Evolutionary conservation across 192 early-diverging fungal genomes (phyloP).

Genomic region (Oehlia diaphana): DNA sequence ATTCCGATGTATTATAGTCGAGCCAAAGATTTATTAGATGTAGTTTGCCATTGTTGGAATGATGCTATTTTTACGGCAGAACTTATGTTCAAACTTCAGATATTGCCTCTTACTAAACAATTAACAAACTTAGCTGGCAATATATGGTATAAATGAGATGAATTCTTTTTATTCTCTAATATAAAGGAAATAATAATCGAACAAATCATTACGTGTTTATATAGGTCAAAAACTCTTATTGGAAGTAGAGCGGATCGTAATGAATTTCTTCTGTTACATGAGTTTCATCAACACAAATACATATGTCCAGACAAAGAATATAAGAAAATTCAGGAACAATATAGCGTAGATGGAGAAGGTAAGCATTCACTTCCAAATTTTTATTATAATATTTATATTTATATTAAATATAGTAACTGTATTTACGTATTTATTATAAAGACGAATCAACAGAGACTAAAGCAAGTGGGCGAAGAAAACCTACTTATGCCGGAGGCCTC

Average conservation of each 20-base stretch:
- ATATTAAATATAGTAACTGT: neutral
- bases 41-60: constrained; percentile 78
- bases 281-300: constrained; percentile 90
- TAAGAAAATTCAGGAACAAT: constrained; percentile 30
- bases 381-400: neutral
- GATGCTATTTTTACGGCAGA: constrained; percentile 79
- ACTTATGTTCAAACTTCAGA: constrained; percentile 88
- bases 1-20: constrained; percentile 69
- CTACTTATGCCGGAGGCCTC: constrained; percentile 91
- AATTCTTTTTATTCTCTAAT: neutral
- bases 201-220: neutral
- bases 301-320: constrained; percentile 86
- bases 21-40: constrained; percentile 58
- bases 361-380: neutral
- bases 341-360: constrained; percentile 33
- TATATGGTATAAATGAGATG: constrained; percentile 62
- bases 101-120: constrained; percentile 88
- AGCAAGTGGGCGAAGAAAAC: constrained; percentile 69
- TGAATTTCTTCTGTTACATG: constrained; percentile 92
- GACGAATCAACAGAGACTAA: constrained; percentile 39
- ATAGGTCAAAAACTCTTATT: constrained; percentile 75
- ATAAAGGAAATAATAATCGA: neutral
- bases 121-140: constrained; percentile 94
- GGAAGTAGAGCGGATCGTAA: constrained; percentile 93
- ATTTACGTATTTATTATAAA: constrained; percentile 16